A percentile compares a stretch with the other conserved stretches of the same genome.
These are phyloP conservation scores for Arxiozyma slooffiae DNA, from an alignment of 1,139 yeast species.

Conservation along the genomic window DNA sequence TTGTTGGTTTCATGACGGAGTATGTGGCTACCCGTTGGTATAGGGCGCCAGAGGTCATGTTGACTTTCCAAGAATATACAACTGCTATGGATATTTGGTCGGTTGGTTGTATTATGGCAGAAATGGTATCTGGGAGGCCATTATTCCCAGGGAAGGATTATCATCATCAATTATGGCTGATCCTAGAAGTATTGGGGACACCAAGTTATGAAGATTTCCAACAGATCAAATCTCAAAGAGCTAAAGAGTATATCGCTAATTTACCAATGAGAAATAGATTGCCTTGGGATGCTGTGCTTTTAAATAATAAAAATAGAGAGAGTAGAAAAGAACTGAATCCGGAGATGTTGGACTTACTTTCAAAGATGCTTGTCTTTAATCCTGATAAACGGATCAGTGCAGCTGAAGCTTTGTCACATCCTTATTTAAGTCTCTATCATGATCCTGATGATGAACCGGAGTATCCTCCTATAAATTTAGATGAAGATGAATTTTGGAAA, in stretches of 20 bases:
- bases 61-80: constrained; percentile 75
- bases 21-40: no score
- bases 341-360: constrained; percentile 51
- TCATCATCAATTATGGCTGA: constrained; percentile 53
- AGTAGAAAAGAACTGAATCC: constrained; percentile 39
- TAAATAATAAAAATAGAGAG: constrained; percentile 18
- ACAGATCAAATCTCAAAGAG: constrained; percentile 50
- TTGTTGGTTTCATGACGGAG: no score
- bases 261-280: constrained; percentile 46
- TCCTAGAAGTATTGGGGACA: constrained; percentile 55
- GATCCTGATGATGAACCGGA: constrained; percentile 67
- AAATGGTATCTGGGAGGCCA: constrained; percentile 70
- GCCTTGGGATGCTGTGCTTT: constrained; percentile 35
- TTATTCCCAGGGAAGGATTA: constrained; percentile 77
- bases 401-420: constrained; percentile 55
- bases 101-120: constrained; percentile 92
- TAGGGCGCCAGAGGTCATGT: no score
- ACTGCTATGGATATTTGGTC: constrained; percentile 98
- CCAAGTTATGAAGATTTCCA: constrained; percentile 50
- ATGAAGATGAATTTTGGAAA: constrained; percentile 46
- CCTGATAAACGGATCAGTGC: constrained; percentile 59
- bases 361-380: constrained; percentile 50
- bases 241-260: constrained; percentile 50
- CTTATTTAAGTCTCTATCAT: constrained; percentile 55
- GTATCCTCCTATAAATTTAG: constrained; percentile 39